Evolutionary conservation across 495 filamentous ascomycete species (phyloP), one percentile per base, ranked within the genome.

Genomic region (Pseudevernia furfuracea): DNA sequence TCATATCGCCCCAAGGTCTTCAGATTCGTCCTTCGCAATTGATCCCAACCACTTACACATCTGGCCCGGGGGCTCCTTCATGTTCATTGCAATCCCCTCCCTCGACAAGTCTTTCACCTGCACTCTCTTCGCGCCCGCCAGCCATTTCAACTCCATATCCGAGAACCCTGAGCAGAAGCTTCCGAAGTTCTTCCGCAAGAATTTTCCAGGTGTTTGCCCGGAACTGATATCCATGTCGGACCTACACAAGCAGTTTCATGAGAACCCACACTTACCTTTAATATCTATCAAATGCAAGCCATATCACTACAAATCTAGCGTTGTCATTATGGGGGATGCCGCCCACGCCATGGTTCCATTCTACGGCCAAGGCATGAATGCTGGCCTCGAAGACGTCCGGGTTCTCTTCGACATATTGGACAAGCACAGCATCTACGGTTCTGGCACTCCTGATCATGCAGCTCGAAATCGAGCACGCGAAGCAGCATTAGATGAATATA

Each of bases 341-440:
- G 94, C 94, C 10, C 95, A 98, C 75, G 95, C 94, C 57, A 96
- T 98, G 84, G 91, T 98, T 0, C 94, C 95, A 2, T 98, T 97
- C 78, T 90, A 94, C 76, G 88, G 89, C 28, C 88, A 97, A 70
- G 88, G 90, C 57, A 89, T 95, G 79, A 92, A 98, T 73, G 84
- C 94, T 25, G 86, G 91, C 3, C 82, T 98, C 62, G 87, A 94
- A 74, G 86, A 96, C 72, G 85, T 94, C 39, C 80, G 86, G n/a
- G 82, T 92, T 48, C 82, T 97, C 15, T 89, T 96, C 70, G 80
- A 87, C 49, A 69, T 81, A 32, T 81, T 93, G 37, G 88, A 93
- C 70, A 79, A 83, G 66, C 81, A 92, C 64, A 80, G 75, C 32
- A 75, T 80, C 11, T 79, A 80, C 60, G 74, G 39, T 5, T 23